Percentiles rank a stretch among this genome's conserved stretches.
These are phyloP conservation scores for Iris pallida DNA, from an alignment of 116 monocot species.

Conservation along the genomic window DNA sequence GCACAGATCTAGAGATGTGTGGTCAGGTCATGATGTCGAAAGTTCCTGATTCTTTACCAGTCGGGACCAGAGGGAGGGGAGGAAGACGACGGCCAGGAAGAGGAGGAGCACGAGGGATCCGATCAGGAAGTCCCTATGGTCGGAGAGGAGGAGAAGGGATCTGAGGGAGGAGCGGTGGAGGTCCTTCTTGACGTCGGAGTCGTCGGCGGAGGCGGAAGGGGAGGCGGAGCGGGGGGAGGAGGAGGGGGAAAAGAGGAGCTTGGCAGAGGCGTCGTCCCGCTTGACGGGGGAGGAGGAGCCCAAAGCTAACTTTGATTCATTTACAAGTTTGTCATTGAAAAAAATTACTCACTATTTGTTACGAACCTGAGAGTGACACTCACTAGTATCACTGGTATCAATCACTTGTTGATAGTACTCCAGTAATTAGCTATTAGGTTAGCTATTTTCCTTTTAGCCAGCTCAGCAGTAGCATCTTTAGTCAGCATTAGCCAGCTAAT, in stretches of 20 bases:
- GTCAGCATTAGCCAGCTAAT: too few species aligned
- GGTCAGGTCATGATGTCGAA: neutral
- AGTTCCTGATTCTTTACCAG: slow-evolving; percentile 3
- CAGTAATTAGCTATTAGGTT: too few species aligned
- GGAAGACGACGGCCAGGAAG: slow-evolving; percentile 10
- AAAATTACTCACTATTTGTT: too few species aligned
- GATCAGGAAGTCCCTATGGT: slow-evolving; percentile 22
- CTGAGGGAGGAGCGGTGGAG: slow-evolving; percentile 13
- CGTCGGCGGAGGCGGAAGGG: neutral
- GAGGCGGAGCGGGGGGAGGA: slow-evolving; percentile 11
- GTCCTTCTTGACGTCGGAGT: slow-evolving; percentile 3
- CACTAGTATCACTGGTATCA: too few species aligned
- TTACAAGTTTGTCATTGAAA: too few species aligned
- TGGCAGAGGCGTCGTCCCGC: slow-evolving; percentile 10
- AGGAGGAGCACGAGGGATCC: slow-evolving; percentile 27
- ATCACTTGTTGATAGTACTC: too few species aligned
- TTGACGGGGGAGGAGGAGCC: slow-evolving; percentile 34
- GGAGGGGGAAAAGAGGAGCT: neutral
- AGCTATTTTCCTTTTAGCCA: too few species aligned
- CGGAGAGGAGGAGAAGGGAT: slow-evolving; percentile 14
- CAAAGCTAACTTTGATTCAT: too few species aligned
- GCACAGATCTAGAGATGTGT: neutral
- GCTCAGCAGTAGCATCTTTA: too few species aligned
- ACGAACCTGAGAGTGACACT: too few species aligned
- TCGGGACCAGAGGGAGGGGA: slow-evolving; percentile 23